phyloP scores from a whole-genome alignment of 2,329 filamentous ascomycete genomes.

The Trichoderma sp. region DNA sequence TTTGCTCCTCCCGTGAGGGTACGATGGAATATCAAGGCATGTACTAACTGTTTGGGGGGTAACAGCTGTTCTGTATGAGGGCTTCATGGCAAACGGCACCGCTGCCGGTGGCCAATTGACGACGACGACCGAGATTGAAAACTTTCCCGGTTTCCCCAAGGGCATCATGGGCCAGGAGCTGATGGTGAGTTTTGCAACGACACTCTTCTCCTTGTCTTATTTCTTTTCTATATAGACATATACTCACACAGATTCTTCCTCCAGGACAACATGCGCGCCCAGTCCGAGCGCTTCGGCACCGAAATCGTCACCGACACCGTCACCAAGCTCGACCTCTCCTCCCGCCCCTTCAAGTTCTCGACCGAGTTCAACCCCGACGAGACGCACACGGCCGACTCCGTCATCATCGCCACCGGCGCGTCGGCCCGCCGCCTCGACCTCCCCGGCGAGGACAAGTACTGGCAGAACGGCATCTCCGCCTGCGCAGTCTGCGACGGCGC shows the following conservation, averaged over 20 bases:
- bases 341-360: slow-evolving; percentile 87
- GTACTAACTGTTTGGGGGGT: not conserved
- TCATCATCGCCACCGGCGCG: slow-evolving; percentile 94
- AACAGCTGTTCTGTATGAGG: slow-evolving; percentile 85
- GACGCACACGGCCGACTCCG: slow-evolving; percentile 81
- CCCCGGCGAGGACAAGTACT: slow-evolving; percentile 88
- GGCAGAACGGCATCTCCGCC: slow-evolving; percentile 94
- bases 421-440: slow-evolving; percentile 82
- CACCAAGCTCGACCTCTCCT: slow-evolving; percentile 77
- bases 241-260: slow-evolving; percentile 33
- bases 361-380: slow-evolving; percentile 83
- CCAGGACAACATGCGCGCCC: slow-evolving; percentile 81
- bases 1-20: slow-evolving; percentile 10
- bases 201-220: not conserved
- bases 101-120: slow-evolving; percentile 95
- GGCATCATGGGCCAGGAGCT: slow-evolving; percentile 82
- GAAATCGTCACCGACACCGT: slow-evolving; percentile 92
- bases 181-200: slow-evolving; percentile 61
- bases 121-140: slow-evolving; percentile 97
- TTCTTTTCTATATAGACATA: too few relatives aligned
- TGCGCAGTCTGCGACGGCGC: slow-evolving; percentile 98
- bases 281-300: slow-evolving; percentile 90
- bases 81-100: slow-evolving; percentile 95
- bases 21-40: not conserved
- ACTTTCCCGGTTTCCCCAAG: slow-evolving; percentile 92